Conservation (phyloP, 2,329 filamentous ascomycete species). For the Aureobasidium sp. region DNA sequence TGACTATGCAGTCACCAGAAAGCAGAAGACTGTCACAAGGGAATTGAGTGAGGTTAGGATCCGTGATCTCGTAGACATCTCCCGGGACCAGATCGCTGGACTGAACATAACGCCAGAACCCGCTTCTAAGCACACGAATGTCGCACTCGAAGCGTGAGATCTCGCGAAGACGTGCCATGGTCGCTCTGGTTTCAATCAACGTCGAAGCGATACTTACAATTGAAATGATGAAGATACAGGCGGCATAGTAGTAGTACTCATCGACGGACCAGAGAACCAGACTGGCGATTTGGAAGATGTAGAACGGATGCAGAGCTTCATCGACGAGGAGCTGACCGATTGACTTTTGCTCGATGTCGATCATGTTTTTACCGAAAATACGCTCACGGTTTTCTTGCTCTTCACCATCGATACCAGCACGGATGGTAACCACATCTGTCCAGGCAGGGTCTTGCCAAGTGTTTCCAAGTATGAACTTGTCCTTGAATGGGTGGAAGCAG, state of each 20-base stretch:
- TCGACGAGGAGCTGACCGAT: constrained; percentile 75
- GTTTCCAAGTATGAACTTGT: constrained; percentile 77
- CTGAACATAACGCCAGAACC: constrained; percentile 86
- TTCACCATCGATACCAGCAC: constrained; percentile 75
- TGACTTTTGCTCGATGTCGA: constrained; percentile 88
- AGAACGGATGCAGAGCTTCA: constrained; percentile 96
- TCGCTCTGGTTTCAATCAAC: constrained; percentile 81
- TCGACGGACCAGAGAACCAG: constrained; percentile 90
- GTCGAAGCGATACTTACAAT: constrained; percentile 85
- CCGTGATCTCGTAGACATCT: constrained; percentile 93
- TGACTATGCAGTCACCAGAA: constrained; percentile 93
- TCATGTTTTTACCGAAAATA: constrained; percentile 83
- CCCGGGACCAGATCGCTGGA: constrained; percentile 88
- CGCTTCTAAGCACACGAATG: constrained; percentile 82
- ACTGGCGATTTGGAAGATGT: constrained; percentile 95
- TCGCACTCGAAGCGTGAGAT: constrained; percentile 95
- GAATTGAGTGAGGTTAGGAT: constrained; percentile 78
- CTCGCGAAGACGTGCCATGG: constrained; percentile 81
- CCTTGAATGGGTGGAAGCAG: constrained; percentile 78
- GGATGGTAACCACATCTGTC: constrained; percentile 66
- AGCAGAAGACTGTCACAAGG: constrained; percentile 88
- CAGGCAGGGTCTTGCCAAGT: constrained; percentile 93
- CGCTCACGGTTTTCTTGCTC: constrained; percentile 74
- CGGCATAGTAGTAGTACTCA: constrained; percentile 95
- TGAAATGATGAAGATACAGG: constrained; percentile 91